Conservation (phyloP, 2,329 filamentous ascomycete genomes). For the Fusarium sp. region DNA sequence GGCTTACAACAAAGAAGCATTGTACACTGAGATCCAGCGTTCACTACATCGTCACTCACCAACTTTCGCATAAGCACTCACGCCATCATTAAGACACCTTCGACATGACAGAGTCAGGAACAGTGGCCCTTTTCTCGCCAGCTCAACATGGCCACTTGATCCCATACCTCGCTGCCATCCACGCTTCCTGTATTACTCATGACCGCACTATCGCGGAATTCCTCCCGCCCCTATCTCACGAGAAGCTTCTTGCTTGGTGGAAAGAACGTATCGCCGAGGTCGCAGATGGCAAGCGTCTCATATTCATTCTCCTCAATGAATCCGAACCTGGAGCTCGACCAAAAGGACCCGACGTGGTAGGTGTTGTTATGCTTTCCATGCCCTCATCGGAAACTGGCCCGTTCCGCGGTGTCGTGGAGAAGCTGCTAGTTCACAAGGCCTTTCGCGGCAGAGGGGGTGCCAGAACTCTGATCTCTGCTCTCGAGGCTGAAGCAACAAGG, state of each 20-base stretch:
- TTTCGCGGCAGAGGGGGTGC: constrained; percentile 68
- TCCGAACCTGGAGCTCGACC: constrained; percentile 53
- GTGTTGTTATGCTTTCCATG: constrained; percentile 69
- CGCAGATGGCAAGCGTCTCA: constrained; percentile 61
- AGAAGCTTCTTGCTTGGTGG: constrained; percentile 72
- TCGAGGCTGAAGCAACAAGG: constrained; percentile 68
- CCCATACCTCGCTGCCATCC: constrained; percentile 70
- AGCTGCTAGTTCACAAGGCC: constrained; percentile 69
- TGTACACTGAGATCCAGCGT: constrained; percentile 18
- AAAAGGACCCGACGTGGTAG: constrained; percentile 65
- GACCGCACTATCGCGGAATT: constrained; percentile 72
- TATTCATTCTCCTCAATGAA: constrained; percentile 67
- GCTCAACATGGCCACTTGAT: constrained; percentile 66
- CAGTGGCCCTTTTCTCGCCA: constrained; percentile 61
- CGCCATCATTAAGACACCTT: constrained; percentile 2
- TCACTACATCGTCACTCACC: background rate
- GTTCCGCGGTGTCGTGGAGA: constrained; percentile 70
- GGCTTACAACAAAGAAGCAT: constrained; percentile 6
- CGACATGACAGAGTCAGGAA: constrained; percentile 53
- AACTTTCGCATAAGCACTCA: constrained; percentile 4
- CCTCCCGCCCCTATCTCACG: constrained; percentile 70
- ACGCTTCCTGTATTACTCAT: constrained; percentile 71
- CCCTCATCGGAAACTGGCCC: constrained; percentile 69
- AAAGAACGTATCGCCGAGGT: constrained; percentile 66
- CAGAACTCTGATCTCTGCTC: constrained; percentile 63